Evolutionary conservation across 2,329 filamentous ascomycete species (phyloP), one percentile per base, ranked within the genome.

Genomic region (Truncatella angustata): DNA sequence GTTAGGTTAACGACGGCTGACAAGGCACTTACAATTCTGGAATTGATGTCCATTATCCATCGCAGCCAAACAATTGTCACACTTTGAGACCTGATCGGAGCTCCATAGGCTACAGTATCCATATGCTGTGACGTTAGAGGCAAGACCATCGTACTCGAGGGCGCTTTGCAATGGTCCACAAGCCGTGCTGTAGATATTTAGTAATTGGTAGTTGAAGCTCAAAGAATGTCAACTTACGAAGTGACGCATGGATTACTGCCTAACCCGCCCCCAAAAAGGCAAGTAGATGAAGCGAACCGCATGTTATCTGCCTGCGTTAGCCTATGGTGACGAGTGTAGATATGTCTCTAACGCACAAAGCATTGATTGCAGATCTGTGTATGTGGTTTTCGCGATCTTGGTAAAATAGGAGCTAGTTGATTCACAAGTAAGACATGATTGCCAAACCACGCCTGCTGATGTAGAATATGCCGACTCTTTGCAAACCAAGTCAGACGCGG

Each of bases 51-150:
- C 60, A 35, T 71, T 60, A 4, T 64, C 61, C 1, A 63, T 63
- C 1, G 67, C 62, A 2, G 58, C 52, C 4, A 85, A 66, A 58
- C 83, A 86, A 0, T 68, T 58, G 0, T 64, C 67, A 59, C 82
- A 85, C 49, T 77, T 73, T 1, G 63, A 18, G 0, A 73, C 58
- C 4, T 73, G 65, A 9, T 59, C 58, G 1, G 70, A 59, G 2
- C 70, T 68, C 78, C 82, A 82, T 0, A 57, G 24, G 16, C 72
- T 63, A 61, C 84, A 87, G 61, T 81, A 86, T 26, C 76, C 78
- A 55, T 78, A 85, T 7, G 71, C 60, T 1, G 70, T 71, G 21
- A 68, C 66, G 12, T 72, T 65, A 1, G 73, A 65, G 0, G 77
- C 74, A 10, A 85, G 63, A 49, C 81, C 78, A 14, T 75, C 69